phyloP scores from a whole-genome alignment of 2,329 filamentous ascomycete genomes.

The Thyridium curvatum region DNA sequence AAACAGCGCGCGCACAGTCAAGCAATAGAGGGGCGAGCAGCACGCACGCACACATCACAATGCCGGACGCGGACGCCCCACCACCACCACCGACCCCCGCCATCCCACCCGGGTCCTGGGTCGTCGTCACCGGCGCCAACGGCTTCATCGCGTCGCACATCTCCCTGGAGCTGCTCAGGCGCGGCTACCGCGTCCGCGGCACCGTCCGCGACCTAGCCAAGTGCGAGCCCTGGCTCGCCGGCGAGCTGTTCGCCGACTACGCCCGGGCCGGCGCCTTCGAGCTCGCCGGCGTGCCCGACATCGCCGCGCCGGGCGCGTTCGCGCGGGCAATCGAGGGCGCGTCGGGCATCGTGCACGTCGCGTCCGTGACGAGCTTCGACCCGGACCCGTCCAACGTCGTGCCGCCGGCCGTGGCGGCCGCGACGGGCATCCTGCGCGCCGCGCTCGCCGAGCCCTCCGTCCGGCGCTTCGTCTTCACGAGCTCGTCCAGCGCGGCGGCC shows the following conservation, averaged over 20 bases:
- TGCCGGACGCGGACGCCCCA: too few relatives aligned
- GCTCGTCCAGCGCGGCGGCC: constrained; percentile 19
- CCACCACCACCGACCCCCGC: too few relatives aligned
- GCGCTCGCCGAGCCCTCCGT: constrained; percentile 25
- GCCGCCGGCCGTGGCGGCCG: constrained; percentile 20
- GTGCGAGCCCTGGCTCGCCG: constrained; percentile 2
- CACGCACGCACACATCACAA: too few relatives aligned
- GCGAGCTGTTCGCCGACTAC: constrained; percentile 19
- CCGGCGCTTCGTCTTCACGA: constrained; percentile 32
- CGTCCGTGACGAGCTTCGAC: constrained; percentile 23
- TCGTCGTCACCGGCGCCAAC: constrained; percentile 35
- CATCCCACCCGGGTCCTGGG: constrained; percentile 1
- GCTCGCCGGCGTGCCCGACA: constrained; percentile 24
- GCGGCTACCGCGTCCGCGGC: constrained; percentile 37
- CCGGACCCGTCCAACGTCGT: constrained; percentile 32
- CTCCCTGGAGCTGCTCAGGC: constrained; percentile 26
- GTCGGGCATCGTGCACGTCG: constrained; percentile 28
- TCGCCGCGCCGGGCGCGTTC: constrained; percentile 17
- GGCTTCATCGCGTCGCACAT: constrained; percentile 34
- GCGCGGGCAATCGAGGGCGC: constrained; percentile 12
- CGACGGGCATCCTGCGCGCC: constrained; percentile 22
- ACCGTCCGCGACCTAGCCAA: constrained; percentile 29
- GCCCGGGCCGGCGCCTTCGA: constrained; percentile 26
- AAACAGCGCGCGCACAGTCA: too few relatives aligned
- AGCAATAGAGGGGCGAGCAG: too few relatives aligned